Evolutionary conservation across 345 rosid species (phyloP).

Genomic region (Kandelia obovata): DNA sequence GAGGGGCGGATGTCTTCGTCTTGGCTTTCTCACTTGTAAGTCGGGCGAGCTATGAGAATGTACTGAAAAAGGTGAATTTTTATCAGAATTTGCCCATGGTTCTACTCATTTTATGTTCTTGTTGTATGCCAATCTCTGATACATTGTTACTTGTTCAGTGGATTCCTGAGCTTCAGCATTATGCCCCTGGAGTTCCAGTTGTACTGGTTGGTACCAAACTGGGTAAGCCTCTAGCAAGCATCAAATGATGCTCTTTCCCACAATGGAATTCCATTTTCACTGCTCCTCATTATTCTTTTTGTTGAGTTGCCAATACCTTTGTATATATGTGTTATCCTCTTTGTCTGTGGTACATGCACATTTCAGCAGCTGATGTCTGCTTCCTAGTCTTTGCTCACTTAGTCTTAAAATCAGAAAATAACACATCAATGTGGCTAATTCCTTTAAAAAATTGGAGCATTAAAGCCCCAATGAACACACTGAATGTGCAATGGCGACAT

Average conservation of each 20-base stretch:
- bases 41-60: slow-evolving; percentile 93
- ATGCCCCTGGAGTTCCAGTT: slow-evolving; percentile 81
- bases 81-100: not conserved
- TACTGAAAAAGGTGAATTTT: slow-evolving; percentile 68
- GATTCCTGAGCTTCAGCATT: slow-evolving; percentile 97
- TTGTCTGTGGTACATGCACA: not conserved
- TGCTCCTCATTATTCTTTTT: not conserved
- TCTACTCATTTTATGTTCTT: not conserved
- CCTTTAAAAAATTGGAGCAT: not conserved
- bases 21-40: slow-evolving; percentile 93
- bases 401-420: not conserved
- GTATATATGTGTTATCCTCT: not conserved
- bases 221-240: slow-evolving; percentile 42
- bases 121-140: slow-evolving; percentile 20
- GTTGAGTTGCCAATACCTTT: too few relatives aligned
- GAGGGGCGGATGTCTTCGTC: slow-evolving; percentile 96
- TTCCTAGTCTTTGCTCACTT: not conserved
- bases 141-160: slow-evolving; percentile 54
- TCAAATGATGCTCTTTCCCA: not conserved
- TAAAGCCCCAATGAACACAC: not conserved
- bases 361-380: not conserved
- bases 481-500: not conserved
- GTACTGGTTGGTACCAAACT: slow-evolving; percentile 91
- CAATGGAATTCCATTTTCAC: not conserved
- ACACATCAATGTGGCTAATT: not conserved